Evolutionary conservation across 257 asterid species (phyloP), one percentile per base, ranked within the genome.

Genomic region (Coffea canephora): DNA sequence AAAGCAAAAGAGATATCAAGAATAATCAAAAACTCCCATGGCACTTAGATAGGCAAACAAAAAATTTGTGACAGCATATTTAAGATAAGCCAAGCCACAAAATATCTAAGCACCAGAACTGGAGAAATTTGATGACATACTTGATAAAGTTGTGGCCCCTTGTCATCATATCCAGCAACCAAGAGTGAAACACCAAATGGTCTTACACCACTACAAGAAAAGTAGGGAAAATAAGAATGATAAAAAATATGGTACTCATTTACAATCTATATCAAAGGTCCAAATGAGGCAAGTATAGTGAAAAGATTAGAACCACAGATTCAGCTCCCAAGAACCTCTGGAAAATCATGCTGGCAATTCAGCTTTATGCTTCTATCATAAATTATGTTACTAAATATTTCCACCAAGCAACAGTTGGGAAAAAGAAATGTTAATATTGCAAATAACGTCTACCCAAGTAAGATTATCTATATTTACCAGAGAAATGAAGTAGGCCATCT

Each of bases 131-230:
- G 72, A 80, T 34, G 67, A 78, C 79, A 69, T 87, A 93, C 98
- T 91, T 93, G 98, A 88, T 93, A 95, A 45, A 93, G 91, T 84
- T 95, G 98, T 64, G 98, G 98, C 79, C 98, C 98, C 91, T 95
- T 95, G 95, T 95, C 98, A 86, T 95, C 98, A 85, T 73, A 93
- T 68, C 98, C 98, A 77, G 98, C 98, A 87, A 93, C 95, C 93
- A 95, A 86, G 79, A 95, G 95, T 21, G 98, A 95, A 75, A 95
- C 98, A 61, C 97, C 98, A 82, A 95, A 95, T 39, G 98, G 98
- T 89, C 98, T 90, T 81, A 95, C 98, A 72, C 98, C 98, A 87
- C 98, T 95, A 79, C 69, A 79, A 75, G 74, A 55, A 71, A 87
- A 73, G 50, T 14, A 48, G 78, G 77, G 75, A 73, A 79, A 81